Evolutionary conservation across 75 land plant species (phyloP), one percentile per base, ranked within the genome.

Genomic region (Larix kaempferi): DNA sequence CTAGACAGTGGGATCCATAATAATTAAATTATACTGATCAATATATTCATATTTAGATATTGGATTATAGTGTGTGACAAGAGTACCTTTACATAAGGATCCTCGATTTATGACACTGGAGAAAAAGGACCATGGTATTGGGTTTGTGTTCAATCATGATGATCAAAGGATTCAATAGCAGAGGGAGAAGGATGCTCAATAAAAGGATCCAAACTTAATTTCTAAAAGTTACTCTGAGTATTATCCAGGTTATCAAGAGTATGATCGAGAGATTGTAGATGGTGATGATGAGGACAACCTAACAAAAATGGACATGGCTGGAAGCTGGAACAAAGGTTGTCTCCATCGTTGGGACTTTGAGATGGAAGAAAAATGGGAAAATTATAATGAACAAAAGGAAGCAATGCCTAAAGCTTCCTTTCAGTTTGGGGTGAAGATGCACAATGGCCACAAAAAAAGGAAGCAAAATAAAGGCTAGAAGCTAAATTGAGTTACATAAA

Each of bases 361-460:
- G 87, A 92, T 95, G 1, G 98, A 97, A 84, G 95, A 94, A 78
- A 95, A 97, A 19, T 97, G 99, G 99, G 98, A 95, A 25, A 88
- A 79, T 56, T 97, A 97, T 82, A 97, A 97, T 60, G 98, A 97
- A 74, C 99, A 97, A 74, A 97, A 97, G 79, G 99, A 97, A 78
- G 99, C 99, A 39, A 97, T 94, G 95, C 99, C 99, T n/a, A 97
- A 97, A 74, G 99, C 98, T 77, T 98, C 99, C 77, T 97, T 94
- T 78, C 98, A 97, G 75, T 97, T 97, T 79, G 99, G 99, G 23
- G 99, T 97, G 67, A 97, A 97, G 82, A 97, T 94, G 98, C 99
- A 97, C 82, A 98, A 97, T 86, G 99, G 99, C 12, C 81, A 95
- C 22, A 97, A 97, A 84, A 97, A 95, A 1, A 80, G 99, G 64